Conservation (phyloP, 2,329 filamentous ascomycete species). For the Aspergillus spinulosporus region DNA sequence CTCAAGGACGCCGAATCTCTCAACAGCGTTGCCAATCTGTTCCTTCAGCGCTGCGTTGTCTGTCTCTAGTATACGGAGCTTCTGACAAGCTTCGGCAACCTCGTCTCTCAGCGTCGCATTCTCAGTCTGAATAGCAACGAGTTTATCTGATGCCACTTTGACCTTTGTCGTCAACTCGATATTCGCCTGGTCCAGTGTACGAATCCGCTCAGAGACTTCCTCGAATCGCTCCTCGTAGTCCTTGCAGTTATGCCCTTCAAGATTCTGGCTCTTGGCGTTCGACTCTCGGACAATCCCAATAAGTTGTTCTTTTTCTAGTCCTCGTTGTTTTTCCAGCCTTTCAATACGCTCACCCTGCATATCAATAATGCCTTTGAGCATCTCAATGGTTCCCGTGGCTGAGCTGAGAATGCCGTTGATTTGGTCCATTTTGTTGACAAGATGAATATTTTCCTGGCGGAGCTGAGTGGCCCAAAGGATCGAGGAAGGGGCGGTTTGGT, state of each 20-base stretch:
- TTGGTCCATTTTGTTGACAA: conserved; percentile 30
- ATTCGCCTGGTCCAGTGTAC: not conserved
- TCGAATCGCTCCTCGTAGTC: not conserved
- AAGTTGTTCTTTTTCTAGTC: not conserved
- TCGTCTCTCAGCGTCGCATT: not conserved
- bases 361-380: conserved; percentile 8
- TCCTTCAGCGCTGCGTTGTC: not conserved
- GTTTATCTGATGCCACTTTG: not conserved
- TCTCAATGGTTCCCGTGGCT: conserved; percentile 10
- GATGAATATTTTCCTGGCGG: conserved; percentile 38
- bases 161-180: not conserved
- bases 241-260: not conserved
- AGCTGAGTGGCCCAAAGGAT: conserved; percentile 44
- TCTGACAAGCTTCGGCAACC: not conserved
- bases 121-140: not conserved
- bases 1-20: not conserved
- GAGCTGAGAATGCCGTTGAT: conserved; percentile 20
- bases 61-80: not conserved
- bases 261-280: not conserved
- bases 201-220: not conserved
- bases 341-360: conserved; percentile 5
- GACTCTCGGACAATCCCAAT: not conserved
- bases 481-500: conserved; percentile 19
- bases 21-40: not conserved
- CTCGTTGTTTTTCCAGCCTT: not conserved